Percentiles rank a stretch among this genome's conserved stretches.
Conservation (phyloP, 148 eudicot species). For the Amaranthus palmeri region DNA sequence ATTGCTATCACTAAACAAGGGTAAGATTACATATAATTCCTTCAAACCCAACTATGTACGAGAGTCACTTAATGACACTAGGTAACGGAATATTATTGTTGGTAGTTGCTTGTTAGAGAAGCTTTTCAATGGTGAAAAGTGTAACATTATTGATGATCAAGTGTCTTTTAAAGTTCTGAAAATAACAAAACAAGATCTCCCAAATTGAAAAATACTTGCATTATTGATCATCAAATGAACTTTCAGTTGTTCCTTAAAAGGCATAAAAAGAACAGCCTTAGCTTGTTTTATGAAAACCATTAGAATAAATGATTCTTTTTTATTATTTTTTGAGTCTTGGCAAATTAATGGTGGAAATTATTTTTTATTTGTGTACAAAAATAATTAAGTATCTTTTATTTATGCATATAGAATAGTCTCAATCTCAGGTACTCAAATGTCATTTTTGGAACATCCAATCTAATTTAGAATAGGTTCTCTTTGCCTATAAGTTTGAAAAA, state of each 20-base stretch:
- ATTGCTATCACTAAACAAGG: not conserved
- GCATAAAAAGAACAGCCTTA: not conserved
- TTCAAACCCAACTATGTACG: no score
- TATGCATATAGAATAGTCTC: not conserved
- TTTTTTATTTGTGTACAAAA: not conserved
- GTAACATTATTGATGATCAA: not conserved
- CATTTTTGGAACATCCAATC: conserved; percentile 13
- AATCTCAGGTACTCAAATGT: conserved; percentile 19
- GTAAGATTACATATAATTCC: not conserved
- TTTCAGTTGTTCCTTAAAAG: not conserved
- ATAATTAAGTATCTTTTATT: not conserved
- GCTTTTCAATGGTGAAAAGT: not conserved
- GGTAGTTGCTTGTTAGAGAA: not conserved
- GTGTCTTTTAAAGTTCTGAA: conserved; percentile 2
- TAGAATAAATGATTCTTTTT: not conserved
- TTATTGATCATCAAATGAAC: not conserved
- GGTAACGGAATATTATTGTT: no score
- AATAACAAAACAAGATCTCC: conserved; percentile 6
- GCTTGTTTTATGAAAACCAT: not conserved
- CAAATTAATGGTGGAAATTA: not conserved
- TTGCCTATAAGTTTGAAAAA: conserved; percentile 5
- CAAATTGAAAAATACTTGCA: conserved; percentile 2
- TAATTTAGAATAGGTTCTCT: conserved; percentile 13
- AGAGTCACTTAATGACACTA: no score
- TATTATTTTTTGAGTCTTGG: not conserved